Base-by-base conservation (phyloP, 1,139 yeast genomes). In the Scheffersomyces lignicola region DNA sequence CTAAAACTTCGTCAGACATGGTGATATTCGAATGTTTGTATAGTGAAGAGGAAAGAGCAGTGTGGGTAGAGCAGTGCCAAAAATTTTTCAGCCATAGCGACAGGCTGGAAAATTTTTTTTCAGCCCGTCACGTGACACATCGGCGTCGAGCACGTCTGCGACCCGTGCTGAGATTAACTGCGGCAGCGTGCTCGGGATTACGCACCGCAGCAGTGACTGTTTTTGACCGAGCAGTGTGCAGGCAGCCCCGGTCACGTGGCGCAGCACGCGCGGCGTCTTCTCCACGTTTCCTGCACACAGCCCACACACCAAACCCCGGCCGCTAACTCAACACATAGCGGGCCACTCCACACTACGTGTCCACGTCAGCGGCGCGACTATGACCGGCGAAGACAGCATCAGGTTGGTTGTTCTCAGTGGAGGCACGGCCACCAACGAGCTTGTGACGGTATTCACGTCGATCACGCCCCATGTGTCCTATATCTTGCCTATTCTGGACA, bases 1-100 rank as follows among this genome's bases (percentile, higher is more conserved):
- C 96, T 79, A 92, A 83, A 83, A 90, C 95, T 86, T 90, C 97
- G 65, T 79, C 72, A 65, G 81, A 73, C 84, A 79, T 80, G 56
- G 49, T 65, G 40, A 31, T 40, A 30, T 33, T 24, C 7, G 14
- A 9, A 4, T 7, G 14, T 24, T 24, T 9, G 13, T 7, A 11
- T 7, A 11, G 8, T 4, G 7, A 11, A 24, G 16, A 23, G 13
- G n/a, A n/a, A 20, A 20, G 23, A 20, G n/a, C 23, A 20, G 9
- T 20, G n/a, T 20, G 23, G 23, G 8, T 20, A n/a, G n/a, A 9
- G 9, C 23, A 24, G 30, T 16, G 33, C 31, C 43, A 39, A 48
- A 44, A 47, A 38, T 45, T 48, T 50, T 38, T 37, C 39, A 31
- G 29, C 40, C 42, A 47, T 34, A 36, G 29, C 10, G 18, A 22